phyloP scores from a whole-genome alignment of 2,329 filamentous ascomycete species.

The Paecilomyces dactylethromorphus region DNA sequence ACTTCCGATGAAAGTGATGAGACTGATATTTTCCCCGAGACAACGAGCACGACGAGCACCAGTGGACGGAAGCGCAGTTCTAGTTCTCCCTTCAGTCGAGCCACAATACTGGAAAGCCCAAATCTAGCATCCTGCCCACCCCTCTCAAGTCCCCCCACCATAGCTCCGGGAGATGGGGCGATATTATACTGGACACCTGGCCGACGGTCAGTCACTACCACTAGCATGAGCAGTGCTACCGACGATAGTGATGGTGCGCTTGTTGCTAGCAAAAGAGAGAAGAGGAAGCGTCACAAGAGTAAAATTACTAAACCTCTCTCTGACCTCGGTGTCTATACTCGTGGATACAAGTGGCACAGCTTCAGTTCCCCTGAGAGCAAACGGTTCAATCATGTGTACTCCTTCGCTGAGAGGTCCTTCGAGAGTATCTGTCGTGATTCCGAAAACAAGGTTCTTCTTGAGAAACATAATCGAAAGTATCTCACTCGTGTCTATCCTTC shows the following conservation, averaged over 20 bases:
- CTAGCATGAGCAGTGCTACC: constrained; percentile 53
- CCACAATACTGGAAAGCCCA: constrained; percentile 54
- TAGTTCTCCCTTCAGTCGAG: constrained; percentile 67
- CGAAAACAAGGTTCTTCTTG: constrained; percentile 69
- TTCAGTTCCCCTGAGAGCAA: constrained; percentile 75
- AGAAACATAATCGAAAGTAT: constrained; percentile 84
- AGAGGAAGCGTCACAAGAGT: constrained; percentile 61
- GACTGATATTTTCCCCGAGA: constrained; percentile 39
- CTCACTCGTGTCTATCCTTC: constrained; percentile 93
- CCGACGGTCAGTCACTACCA: constrained; percentile 45
- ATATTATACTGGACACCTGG: constrained; percentile 45
- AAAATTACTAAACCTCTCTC: constrained; percentile 82
- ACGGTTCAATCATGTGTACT: constrained; percentile 90
- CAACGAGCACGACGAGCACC: constrained; percentile 31
- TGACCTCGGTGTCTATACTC: constrained; percentile 73
- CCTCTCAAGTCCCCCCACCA: constrained; percentile 48
- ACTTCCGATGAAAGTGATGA: constrained; percentile 56
- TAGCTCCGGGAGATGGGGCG: constrained; percentile 42
- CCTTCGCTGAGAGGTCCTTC: constrained; percentile 86
- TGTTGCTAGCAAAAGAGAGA: constrained; percentile 51
- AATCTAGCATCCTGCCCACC: constrained; percentile 43
- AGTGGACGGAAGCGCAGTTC: constrained; percentile 58
- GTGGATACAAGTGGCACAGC: constrained; percentile 73
- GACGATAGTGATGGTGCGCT: constrained; percentile 68
- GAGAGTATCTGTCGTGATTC: constrained; percentile 69